phyloP scores from a whole-genome alignment of 1,139 yeast species.

The Suzukiozyma palmioleophila region DNA sequence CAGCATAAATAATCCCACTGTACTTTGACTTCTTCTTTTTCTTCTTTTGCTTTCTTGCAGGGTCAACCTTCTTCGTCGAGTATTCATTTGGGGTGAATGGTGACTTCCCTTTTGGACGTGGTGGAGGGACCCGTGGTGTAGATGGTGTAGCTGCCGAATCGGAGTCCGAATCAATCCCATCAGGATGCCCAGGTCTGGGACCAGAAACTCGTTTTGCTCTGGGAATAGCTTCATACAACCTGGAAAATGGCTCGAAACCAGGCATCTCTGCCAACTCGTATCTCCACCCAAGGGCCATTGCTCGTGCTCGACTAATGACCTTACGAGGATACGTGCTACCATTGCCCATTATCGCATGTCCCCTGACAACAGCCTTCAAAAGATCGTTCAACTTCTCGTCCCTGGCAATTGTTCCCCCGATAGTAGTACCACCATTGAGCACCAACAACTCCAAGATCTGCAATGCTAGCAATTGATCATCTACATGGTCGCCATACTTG shows the following conservation, averaged over 20 bases:
- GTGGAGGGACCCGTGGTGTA: constrained; percentile 20
- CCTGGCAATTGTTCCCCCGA: constrained; percentile 51
- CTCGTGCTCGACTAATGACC: constrained; percentile 43
- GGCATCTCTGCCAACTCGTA: constrained; percentile 47
- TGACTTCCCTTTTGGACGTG: constrained; percentile 24
- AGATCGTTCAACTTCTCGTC: constrained; percentile 72
- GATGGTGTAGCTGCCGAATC: constrained; percentile 13
- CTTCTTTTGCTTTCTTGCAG: constrained; percentile 8
- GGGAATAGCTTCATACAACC: constrained; percentile 39
- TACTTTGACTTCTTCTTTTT: constrained; percentile 17
- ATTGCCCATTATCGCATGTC: constrained; percentile 32
- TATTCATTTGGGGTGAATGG: constrained; percentile 13
- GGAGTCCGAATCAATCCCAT: constrained; percentile 10
- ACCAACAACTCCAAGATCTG: constrained; percentile 70
- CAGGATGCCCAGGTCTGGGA: constrained; percentile 4
- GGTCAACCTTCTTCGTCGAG: neutral
- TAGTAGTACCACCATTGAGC: constrained; percentile 61
- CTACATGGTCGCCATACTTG: constrained; percentile 66
- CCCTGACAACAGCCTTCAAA: constrained; percentile 45
- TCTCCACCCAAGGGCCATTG: constrained; percentile 63
- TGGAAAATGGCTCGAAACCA: constrained; percentile 49
- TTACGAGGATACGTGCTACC: constrained; percentile 38
- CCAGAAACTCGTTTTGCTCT: constrained; percentile 5
- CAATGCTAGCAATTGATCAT: constrained; percentile 63
- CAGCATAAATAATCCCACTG: constrained; percentile 38